These are phyloP conservation scores for Rhododendron molle DNA, from an alignment of 148 eudicot species.

Conservation along the genomic window DNA sequence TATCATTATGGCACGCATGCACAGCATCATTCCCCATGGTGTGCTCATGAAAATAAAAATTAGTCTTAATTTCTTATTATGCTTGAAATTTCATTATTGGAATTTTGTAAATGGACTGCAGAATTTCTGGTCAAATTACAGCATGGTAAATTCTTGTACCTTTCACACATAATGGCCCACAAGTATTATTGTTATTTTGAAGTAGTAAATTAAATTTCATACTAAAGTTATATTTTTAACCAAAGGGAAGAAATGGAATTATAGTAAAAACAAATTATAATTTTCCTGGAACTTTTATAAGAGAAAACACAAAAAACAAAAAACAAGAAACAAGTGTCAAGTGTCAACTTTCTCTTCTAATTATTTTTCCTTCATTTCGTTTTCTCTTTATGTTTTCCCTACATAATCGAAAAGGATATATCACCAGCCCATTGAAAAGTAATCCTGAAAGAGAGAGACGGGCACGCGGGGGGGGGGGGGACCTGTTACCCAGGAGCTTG, in stretches of 20 bases:
- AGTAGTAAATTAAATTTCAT: no score
- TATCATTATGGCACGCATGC: not conserved
- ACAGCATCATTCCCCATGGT: not conserved
- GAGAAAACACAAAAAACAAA: no score
- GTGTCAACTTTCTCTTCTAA: not conserved
- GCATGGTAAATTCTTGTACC: not conserved
- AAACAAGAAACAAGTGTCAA: not conserved
- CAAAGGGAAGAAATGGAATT: not conserved
- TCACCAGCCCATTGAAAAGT: not conserved
- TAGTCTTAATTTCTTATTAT: no score
- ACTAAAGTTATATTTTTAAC: not conserved
- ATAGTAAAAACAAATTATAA: no score
- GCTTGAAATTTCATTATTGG: not conserved
- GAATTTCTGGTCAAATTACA: not conserved
- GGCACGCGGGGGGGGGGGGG: not conserved
- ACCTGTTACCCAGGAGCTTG: slow-evolving; percentile 7
- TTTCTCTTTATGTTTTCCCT: not conserved
- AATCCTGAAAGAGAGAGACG: not conserved
- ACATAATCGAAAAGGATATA: not conserved
- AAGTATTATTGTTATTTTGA: not conserved
- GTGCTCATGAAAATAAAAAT: not conserved
- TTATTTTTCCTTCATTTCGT: not conserved
- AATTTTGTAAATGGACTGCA: not conserved
- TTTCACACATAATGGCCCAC: not conserved
- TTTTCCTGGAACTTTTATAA: no score